Base-by-base conservation (phyloP, 208 protist species). In the Wallacemonas rigidus region DNA sequence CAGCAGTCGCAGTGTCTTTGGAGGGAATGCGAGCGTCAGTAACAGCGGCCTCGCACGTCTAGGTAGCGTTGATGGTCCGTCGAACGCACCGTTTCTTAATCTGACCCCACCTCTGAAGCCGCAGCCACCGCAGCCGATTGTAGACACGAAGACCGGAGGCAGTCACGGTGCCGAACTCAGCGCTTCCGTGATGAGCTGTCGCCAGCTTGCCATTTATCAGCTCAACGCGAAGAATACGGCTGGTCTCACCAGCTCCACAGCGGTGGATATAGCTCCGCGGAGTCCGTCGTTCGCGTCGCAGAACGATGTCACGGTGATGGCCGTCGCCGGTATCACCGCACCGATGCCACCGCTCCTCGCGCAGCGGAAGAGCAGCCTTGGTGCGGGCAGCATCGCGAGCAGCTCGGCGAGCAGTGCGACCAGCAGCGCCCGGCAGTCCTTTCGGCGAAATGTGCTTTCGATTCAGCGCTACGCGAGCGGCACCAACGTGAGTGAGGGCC, bases 341-440 rank as follows among this genome's bases (percentile, higher is more conserved):
- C 56, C 60, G 60, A 65, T 48, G 60, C 60, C 60, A 51, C 50
- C 57, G 9, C 36, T 61, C 43, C 11, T 36, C 38, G 9, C 38
- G 6, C 43, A 41, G 17, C 76, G 41, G 5, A 70, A 50, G 53
- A 64, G 38, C 8, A 55, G 65, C 45, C 7, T 73, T 5, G 71
- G 67, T 26, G 26, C 26, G 8, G 47, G 44, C 7, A 62, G 57
- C 53, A 8, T 58, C 7, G 58, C 67, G 2, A 80, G 67, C 71
- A 75, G 71, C 43, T 48, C 70, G 44, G 41, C 60, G 40, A 80
- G 76, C 40, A 51, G 71, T 26, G 54, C 53, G 6, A 80, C 67
- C 58, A 76, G 70, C 71, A 76, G 71, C 43, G 48, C 65, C 1
- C 70, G 68, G 2, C 58, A 48, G 15, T 80, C 76, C 0, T 76